These are phyloP conservation scores for Rubus idaeus DNA, from an alignment of 306 rosid species.

Conservation along the genomic window DNA sequence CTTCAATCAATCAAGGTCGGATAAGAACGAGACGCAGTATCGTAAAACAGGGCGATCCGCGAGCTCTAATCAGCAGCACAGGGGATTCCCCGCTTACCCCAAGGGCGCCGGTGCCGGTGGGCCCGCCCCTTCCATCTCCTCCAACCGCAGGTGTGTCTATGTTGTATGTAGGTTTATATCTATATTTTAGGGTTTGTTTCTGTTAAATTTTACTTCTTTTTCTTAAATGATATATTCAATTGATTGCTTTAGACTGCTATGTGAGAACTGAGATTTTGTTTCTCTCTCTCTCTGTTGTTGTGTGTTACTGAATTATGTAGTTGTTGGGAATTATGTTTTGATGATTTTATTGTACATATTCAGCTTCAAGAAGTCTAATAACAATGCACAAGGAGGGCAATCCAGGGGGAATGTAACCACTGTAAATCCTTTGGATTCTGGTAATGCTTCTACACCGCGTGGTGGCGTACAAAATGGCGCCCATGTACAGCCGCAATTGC, in stretches of 20 bases:
- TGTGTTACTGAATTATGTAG: background rate
- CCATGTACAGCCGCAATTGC: conserved; percentile 51
- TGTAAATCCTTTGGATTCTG: conserved; percentile 53
- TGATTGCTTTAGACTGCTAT: background rate
- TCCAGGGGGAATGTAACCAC: conserved; percentile 57
- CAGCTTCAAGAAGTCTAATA: conserved; percentile 70
- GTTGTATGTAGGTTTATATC: no score
- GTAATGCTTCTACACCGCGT: conserved; percentile 41
- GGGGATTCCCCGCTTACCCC: conserved; percentile 52
- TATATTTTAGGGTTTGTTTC: conserved; percentile 21
- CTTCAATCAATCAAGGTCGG: conserved; percentile 93
- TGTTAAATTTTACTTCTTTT: conserved; percentile 18
- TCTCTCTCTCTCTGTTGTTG: background rate
- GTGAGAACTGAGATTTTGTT: background rate
- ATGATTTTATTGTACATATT: conserved; percentile 18
- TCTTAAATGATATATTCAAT: background rate
- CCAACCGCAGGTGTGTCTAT: conserved; percentile 44
- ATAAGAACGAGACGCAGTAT: conserved; percentile 66
- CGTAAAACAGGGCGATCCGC: conserved; percentile 70
- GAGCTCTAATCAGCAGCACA: conserved; percentile 70
- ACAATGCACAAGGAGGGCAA: conserved; percentile 90
- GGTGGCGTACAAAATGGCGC: conserved; percentile 59
- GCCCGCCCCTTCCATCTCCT: conserved; percentile 54
- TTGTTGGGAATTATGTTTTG: background rate
- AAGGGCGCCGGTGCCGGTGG: conserved; percentile 74